phyloP scores from a whole-genome alignment of 1,284 basidiomycete species.

The Apiotrichum brassicae region DNA sequence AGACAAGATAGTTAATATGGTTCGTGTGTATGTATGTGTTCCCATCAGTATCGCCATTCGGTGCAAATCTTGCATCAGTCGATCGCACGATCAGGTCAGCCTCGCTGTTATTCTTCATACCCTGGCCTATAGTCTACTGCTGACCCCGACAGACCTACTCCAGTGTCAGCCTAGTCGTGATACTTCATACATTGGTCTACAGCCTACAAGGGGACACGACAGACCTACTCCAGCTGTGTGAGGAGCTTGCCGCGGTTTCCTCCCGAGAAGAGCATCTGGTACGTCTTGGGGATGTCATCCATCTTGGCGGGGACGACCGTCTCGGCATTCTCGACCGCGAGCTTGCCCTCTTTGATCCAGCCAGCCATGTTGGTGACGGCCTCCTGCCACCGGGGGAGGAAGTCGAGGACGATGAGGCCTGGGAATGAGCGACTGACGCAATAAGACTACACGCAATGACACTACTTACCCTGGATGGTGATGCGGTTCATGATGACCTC shows the following conservation, averaged over 20 bases:
- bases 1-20: too few species aligned
- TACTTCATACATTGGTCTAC: too few species aligned
- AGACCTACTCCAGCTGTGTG: too few species aligned
- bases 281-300: constrained; percentile 37
- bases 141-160: too few species aligned
- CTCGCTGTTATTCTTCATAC: too few species aligned
- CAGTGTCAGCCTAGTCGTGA: too few species aligned
- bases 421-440: not conserved
- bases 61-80: too few species aligned
- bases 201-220: constrained; percentile 15
- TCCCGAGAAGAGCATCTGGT: constrained; percentile 36
- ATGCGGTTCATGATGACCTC: constrained; percentile 47
- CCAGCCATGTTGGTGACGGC: constrained; percentile 20
- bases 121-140: too few species aligned
- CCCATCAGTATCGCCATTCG: too few species aligned
- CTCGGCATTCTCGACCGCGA: constrained; percentile 31
- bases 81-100: too few species aligned
- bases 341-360: constrained; percentile 34
- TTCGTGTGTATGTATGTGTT: too few species aligned
- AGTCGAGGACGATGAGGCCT: constrained; percentile 46
- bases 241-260: constrained; percentile 41
- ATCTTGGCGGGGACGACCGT: constrained; percentile 35
- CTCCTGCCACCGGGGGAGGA: constrained; percentile 19
- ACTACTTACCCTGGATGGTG: constrained; percentile 39
- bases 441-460: not conserved